Percentiles rank a stretch among this genome's conserved stretches.
phyloP scores from a whole-genome alignment of 352 stramenopile genomes.

The Blastocystis sp. region DNA sequence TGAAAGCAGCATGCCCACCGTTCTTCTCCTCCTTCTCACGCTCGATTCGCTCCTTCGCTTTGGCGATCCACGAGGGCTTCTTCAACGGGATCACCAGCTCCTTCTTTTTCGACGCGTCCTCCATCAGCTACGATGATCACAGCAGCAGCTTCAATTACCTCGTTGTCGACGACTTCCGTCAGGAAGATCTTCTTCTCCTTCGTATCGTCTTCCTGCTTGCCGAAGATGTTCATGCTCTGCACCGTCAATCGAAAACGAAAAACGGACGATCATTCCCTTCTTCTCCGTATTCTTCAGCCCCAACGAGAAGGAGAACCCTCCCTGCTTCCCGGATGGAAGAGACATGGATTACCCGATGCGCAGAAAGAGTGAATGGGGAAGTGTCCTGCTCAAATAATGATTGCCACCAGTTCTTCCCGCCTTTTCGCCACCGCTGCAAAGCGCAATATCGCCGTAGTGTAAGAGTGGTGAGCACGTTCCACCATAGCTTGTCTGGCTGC shows the following conservation, averaged over 20 bases:
- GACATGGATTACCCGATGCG: background rate
- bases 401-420: background rate
- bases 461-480: background rate
- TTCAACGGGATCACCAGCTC: slow-evolving; percentile 63
- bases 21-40: background rate
- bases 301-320: slow-evolving; percentile 47
- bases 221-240: slow-evolving; percentile 25
- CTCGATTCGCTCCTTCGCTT: slow-evolving; percentile 61
- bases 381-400: background rate
- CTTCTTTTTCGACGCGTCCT: slow-evolving; percentile 11
- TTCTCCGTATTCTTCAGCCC: slow-evolving; percentile 5
- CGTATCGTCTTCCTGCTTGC: slow-evolving; percentile 1
- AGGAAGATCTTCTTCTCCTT: slow-evolving; percentile 35
- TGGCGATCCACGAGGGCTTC: slow-evolving; percentile 40
- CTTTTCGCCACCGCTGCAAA: slow-evolving; percentile 15
- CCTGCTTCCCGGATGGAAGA: background rate
- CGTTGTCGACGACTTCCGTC: slow-evolving; percentile 46
- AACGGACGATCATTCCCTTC: slow-evolving; percentile 9
- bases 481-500: slow-evolving; percentile 70
- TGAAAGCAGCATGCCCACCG: background rate
- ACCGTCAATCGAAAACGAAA: background rate
- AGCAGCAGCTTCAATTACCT: background rate
- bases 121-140: background rate
- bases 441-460: slow-evolving; percentile 52
- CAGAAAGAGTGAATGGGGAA: background rate